Evolutionary conservation across 768 basidiomycete species (phyloP), one percentile per base, ranked within the genome.

Genomic region (Lactarius vividus): DNA sequence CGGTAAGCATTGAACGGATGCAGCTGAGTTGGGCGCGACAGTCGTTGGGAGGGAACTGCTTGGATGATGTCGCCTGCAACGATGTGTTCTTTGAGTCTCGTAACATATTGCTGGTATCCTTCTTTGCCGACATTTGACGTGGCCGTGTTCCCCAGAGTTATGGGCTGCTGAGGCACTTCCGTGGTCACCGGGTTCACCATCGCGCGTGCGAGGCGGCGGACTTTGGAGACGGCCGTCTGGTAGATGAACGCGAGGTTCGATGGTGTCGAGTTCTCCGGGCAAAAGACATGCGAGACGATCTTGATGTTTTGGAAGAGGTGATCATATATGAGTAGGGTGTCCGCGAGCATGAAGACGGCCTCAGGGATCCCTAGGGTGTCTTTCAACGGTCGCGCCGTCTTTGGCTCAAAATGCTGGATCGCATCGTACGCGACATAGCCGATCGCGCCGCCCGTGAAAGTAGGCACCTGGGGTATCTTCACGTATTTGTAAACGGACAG

Each of bases 1-100:
- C 97, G 83, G 74, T 98, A 99, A 8, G 89, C 94, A 79, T 98
- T 99, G 82, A 99, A 99, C 1, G 97, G 96, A 75, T 98, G 94
- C 23, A 99, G 80, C 23, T 83, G 75, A 0, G 97, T 98, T 40
- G 91, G 89, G 39, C 94, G 85, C 16, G 92, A 80, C 35, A 98
- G 80, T 33, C 96, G 83, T 75, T 98, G 97, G 11, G 94, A 96
- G 9, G 97, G 97, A 8, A 99, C 97, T 2, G 97, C 97, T 77
- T 99, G 97, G 70, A 99, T 98, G 73, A 99, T 98, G 77, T 99
- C 96, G 33, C 97, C 97, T 20, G 89, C 91, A 63, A 98, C 82
- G 62, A 99, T 97, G 74, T 94, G 95, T 73, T 96, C 83, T 80
- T 98, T 98, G 63, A 99, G 80, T 62, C 83, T 86, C 54, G 95